Conservation (phyloP, 108 stramenopile species). For the Skeletonema costatum region DNA sequence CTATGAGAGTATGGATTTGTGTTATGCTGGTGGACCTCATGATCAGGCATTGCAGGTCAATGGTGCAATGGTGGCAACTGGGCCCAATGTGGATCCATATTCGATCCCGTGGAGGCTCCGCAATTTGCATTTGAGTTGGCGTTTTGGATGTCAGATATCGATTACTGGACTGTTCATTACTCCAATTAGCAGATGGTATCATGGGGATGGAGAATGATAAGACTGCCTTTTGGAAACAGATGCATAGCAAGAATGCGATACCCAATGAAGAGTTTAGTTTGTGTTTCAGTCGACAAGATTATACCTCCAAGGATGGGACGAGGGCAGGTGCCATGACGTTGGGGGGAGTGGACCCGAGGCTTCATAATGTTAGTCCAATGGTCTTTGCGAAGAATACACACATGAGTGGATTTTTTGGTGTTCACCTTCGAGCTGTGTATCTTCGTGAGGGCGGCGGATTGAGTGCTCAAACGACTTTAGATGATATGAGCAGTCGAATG, state of each 20-base stretch:
- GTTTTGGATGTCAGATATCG: conserved; percentile 95
- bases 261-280: conserved; percentile 59
- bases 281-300: conserved; percentile 63
- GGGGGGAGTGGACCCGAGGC: conserved; percentile 80
- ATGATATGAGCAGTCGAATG: conserved; percentile 17
- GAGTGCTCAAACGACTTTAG: conserved; percentile 22
- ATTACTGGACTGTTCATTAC: conserved; percentile 94
- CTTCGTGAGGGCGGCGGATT: conserved; percentile 59
- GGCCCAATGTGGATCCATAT: conserved; percentile 42
- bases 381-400: conserved; percentile 61
- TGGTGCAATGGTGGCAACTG: conserved; percentile 6
- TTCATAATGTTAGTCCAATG: conserved; percentile 80
- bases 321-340: conserved; percentile 85
- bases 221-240: conserved; percentile 71
- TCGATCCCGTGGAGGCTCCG: conserved; percentile 57
- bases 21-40: conserved; percentile 81
- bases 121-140: conserved; percentile 65
- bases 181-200: conserved; percentile 97
- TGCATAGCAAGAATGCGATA: conserved; percentile 54
- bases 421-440: conserved; percentile 67
- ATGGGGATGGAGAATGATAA: conserved; percentile 85
- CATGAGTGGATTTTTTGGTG: conserved; percentile 73
- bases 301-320: conserved; percentile 59
- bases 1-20: conserved; percentile 66
- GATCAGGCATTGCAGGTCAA: conserved; percentile 22